These are phyloP conservation scores for Rosa persica DNA, from an alignment of 306 rosid genomes.

Conservation along the genomic window DNA sequence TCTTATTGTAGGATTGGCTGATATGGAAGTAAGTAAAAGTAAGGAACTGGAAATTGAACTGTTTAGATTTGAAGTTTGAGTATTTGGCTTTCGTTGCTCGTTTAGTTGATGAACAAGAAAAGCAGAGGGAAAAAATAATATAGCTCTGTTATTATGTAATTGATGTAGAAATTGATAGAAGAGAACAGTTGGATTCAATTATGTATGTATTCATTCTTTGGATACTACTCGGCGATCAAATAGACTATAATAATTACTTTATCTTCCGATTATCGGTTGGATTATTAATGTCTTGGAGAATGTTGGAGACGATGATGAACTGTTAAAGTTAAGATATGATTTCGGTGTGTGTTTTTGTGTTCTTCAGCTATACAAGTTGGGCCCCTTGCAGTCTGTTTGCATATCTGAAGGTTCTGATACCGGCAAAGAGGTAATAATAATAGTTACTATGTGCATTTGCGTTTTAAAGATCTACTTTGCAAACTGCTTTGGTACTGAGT, in stretches of 20 bases:
- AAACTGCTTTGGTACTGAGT: background rate
- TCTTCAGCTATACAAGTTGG: constrained; percentile 65
- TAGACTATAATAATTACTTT: background rate
- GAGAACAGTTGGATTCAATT: background rate
- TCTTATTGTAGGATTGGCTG: constrained; percentile 12
- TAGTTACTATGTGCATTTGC: background rate
- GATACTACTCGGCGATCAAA: background rate
- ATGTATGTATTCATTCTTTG: background rate
- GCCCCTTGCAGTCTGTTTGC: constrained; percentile 69
- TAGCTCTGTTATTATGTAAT: background rate
- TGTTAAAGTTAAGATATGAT: constrained; percentile 12
- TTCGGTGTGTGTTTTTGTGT: constrained; percentile 24
- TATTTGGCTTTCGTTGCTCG: background rate
- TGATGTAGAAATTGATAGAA: background rate
- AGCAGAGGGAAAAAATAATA: background rate
- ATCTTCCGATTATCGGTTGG: background rate
- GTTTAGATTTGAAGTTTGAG: background rate
- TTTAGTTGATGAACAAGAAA: background rate
- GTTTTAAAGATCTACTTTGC: background rate
- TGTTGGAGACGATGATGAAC: background rate
- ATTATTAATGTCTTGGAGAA: background rate
- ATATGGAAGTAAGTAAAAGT: background rate
- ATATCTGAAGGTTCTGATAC: constrained; percentile 49
- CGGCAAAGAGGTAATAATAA: constrained; percentile 46
- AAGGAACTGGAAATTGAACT: background rate